Evolutionary conservation across 306 rosid genomes (phyloP).

Genomic region (Trifolium pratense): DNA sequence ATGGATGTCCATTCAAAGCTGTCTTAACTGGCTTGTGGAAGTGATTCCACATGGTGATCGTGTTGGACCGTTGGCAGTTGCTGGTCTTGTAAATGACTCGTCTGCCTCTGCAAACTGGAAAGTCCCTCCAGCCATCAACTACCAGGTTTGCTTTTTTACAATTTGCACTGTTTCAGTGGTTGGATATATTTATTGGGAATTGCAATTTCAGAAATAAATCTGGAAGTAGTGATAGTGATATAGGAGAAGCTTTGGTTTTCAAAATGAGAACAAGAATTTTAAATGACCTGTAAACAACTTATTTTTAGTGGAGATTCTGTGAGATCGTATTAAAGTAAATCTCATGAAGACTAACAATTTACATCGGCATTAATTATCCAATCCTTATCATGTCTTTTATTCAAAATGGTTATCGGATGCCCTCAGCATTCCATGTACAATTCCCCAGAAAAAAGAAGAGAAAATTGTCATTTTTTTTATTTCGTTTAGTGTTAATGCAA

Average conservation of each 20-base stretch:
- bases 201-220: slow-evolving; percentile 33
- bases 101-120: slow-evolving; percentile 48
- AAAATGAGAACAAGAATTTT: slow-evolving; percentile 23
- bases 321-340: slow-evolving; percentile 10
- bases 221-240: slow-evolving; percentile 25
- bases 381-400: slow-evolving; percentile 22
- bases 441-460: neutral
- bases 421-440: neutral
- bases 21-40: slow-evolving; percentile 71
- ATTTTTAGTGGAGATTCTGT: slow-evolving; percentile 12
- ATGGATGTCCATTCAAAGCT: slow-evolving; percentile 73
- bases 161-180: slow-evolving; percentile 31
- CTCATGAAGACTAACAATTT: neutral
- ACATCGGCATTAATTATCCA: slow-evolving; percentile 5
- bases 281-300: slow-evolving; percentile 8
- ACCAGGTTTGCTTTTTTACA: slow-evolving; percentile 63
- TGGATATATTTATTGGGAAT: slow-evolving; percentile 31
- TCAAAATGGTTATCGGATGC: slow-evolving; percentile 20
- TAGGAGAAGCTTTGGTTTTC: slow-evolving; percentile 21
- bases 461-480: neutral
- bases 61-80: slow-evolving; percentile 66
- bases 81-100: slow-evolving; percentile 64
- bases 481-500: neutral
- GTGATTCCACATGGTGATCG: slow-evolving; percentile 64
- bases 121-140: slow-evolving; percentile 47